These are phyloP conservation scores for Hygrophoropsis aurantiaca DNA, from an alignment of 768 basidiomycete species.

Conservation along the genomic window DNA sequence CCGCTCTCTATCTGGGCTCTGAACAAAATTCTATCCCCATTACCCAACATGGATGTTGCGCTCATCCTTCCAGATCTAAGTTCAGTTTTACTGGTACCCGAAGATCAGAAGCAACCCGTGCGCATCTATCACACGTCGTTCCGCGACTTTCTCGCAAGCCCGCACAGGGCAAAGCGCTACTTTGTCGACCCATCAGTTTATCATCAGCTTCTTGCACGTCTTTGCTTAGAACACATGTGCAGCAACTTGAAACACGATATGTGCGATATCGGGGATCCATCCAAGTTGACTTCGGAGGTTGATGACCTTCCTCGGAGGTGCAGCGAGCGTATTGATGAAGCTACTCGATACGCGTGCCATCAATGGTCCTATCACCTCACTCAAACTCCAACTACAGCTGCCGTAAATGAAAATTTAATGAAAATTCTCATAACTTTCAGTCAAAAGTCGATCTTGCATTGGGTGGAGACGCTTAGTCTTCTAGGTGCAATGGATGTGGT, in stretches of 20 bases:
- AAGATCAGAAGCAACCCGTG: constrained; percentile 10
- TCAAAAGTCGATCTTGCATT: no score
- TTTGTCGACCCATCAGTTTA: constrained; percentile 8
- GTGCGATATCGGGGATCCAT: constrained; percentile 14
- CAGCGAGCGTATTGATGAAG: no score
- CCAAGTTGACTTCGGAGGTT: constrained; percentile 12
- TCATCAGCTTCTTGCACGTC: constrained; percentile 13
- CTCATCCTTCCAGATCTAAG: constrained; percentile 15
- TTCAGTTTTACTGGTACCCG: constrained; percentile 14
- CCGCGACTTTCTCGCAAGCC: constrained; percentile 16
- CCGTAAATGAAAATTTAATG: no score
- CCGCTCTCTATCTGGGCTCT: constrained; percentile 11
- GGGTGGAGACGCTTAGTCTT: no score
- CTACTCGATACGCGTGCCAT: no score
- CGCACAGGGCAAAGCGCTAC: constrained; percentile 14
- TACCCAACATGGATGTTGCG: constrained; percentile 13
- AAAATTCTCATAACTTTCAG: no score
- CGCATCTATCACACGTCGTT: constrained; percentile 21
- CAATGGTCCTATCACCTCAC: no score
- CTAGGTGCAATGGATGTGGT: constrained; percentile 14
- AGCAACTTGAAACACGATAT: constrained; percentile 10
- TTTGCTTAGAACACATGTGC: constrained; percentile 15
- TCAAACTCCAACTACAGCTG: constrained; percentile 6
- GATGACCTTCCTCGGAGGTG: no score
- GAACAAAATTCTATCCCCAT: constrained; percentile 7